These are phyloP conservation scores for Musa beccarii DNA, from an alignment of 176 grass and related monocot genomes.

Conservation along the genomic window DNA sequence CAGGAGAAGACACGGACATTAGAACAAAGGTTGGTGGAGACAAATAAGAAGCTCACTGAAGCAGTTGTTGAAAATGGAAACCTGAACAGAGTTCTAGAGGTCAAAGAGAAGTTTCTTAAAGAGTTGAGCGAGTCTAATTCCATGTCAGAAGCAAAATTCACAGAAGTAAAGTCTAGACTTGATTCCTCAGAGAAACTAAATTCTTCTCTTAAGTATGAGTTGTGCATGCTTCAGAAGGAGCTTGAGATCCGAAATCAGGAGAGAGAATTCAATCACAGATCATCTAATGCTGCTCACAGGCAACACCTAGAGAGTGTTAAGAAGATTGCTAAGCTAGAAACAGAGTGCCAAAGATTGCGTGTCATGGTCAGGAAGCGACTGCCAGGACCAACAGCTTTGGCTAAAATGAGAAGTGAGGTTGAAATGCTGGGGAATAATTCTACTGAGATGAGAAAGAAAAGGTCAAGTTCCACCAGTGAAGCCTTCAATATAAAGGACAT, in stretches of 20 bases:
- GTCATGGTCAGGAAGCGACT: conserved; percentile 71
- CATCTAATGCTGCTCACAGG: conserved; percentile 51
- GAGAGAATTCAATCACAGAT: conserved; percentile 64
- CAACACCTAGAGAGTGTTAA: conserved; percentile 52
- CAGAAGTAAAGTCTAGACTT: conserved; percentile 36
- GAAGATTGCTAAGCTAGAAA: conserved; percentile 50
- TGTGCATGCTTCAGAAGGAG: conserved; percentile 75
- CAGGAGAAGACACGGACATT: conserved; percentile 36
- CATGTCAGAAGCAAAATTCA: conserved; percentile 25
- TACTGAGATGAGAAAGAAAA: conserved; percentile 17
- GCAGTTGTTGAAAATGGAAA: conserved; percentile 44
- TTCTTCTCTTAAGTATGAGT: conserved; percentile 55
- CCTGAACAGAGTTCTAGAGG: conserved; percentile 32
- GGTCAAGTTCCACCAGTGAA: conserved; percentile 14
- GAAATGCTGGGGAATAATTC: conserved; percentile 27
- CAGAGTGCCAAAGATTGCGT: conserved; percentile 74
- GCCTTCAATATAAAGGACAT: neutral
- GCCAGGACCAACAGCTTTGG: conserved; percentile 60
- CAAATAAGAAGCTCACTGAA: conserved; percentile 44
- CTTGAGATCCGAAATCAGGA: conserved; percentile 72
- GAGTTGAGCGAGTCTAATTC: conserved; percentile 40
- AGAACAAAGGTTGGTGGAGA: conserved; percentile 39
- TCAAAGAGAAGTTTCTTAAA: conserved; percentile 43
- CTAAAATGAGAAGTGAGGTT: conserved; percentile 78
- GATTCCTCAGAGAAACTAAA: conserved; percentile 50